Conservation (phyloP, 1,284 basidiomycete species). For the Trichosporon ovoides region DNA sequence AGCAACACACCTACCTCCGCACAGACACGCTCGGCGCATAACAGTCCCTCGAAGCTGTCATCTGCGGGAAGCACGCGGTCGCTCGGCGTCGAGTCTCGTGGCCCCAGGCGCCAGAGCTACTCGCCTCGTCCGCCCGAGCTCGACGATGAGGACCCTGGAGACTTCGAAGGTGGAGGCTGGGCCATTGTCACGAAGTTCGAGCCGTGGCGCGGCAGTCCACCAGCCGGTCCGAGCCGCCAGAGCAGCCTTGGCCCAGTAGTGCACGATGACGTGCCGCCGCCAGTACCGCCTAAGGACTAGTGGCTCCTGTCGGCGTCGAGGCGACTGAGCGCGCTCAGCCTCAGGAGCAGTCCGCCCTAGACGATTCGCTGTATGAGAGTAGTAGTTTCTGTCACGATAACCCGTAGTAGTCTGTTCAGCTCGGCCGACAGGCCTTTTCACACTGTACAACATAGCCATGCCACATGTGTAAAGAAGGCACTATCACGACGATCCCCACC, state of each 20-base stretch:
- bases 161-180: slow-evolving; percentile 46
- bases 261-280: not conserved
- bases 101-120: slow-evolving; percentile 10
- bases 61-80: not conserved
- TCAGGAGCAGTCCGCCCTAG: not conserved
- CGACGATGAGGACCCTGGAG: slow-evolving; percentile 46
- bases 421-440: too few species aligned
- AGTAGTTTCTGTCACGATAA: not conserved
- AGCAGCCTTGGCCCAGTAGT: not conserved
- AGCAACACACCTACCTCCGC: not conserved
- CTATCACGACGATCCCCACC: too few species aligned
- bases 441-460: too few species aligned
- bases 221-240: not conserved
- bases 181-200: slow-evolving; percentile 40
- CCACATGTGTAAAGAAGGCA: too few species aligned
- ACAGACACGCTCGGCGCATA: not conserved
- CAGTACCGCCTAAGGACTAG: slow-evolving; percentile 2
- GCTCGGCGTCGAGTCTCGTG: not conserved
- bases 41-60: slow-evolving; percentile 1
- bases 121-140: slow-evolving; percentile 31
- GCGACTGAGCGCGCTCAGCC: not conserved
- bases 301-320: slow-evolving; percentile 1
- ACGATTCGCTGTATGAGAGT: not conserved
- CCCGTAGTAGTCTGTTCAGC: not conserved
- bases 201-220: slow-evolving; percentile 5